Evolutionary conservation across 1,139 yeast species (phyloP), one percentile per base, ranked within the genome.

Genomic region (Ogataea hybrid): DNA sequence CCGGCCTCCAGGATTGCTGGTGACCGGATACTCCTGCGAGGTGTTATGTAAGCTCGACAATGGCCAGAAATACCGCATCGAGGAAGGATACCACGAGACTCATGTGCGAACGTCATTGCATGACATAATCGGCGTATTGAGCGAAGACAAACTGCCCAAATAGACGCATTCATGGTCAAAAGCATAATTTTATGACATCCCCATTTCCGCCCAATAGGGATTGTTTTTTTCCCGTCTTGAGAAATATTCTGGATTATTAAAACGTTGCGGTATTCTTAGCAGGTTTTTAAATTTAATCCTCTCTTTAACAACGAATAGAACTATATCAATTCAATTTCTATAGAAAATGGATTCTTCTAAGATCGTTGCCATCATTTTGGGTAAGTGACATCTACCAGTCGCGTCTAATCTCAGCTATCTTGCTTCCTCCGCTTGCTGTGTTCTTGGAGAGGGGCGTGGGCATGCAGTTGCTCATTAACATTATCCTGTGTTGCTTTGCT

Each of bases 1-100:
- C 10, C 71, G 96, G 49, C 98, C 98, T 1, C 98, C 98, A 0
- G 97, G 98, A 0, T 68, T 92, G 44, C 69, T 92, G 35, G 84
- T 92, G 2, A 77, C 89, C 1, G 97, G 98, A 0, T 70, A 75
- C 52, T 84, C 95, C 0, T 89, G 96, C 55, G 77, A 75, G 22
- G 87, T 83, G 1, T 65, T 81, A 34, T 56, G 63, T 27, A 58
- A 64, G 16, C 43, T 58, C 42, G 59, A 44, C 46, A 59, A 52
- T 28, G 70, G 57, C 78, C 52, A 54, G 32, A 53, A 51, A 28
- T 59, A 48, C 37, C 44, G 49, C 20, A 43, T 58, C 1, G 84
- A 80, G 44, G 95, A 85, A 60, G 90, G 90, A 0, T 50, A 48
- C 37, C 21, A 30, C 21, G 49, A 45, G 17, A 29, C 20, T 3